A percentile compares a stretch with the other conserved stretches of the same genome.
Evolutionary conservation across 768 basidiomycete species (phyloP).

Genomic region (Termitomyces sp.): DNA sequence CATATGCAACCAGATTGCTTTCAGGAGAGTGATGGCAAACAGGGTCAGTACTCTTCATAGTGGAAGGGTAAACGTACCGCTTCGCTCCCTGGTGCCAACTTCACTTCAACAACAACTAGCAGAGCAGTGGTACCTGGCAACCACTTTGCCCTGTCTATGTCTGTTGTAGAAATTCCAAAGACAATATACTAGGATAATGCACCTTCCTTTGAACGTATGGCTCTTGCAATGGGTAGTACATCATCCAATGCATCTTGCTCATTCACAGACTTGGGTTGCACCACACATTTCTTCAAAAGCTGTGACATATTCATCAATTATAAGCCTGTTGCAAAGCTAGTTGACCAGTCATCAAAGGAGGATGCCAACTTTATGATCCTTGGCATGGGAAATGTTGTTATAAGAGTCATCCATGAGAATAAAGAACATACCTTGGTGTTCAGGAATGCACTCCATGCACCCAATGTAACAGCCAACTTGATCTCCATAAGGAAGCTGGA

Average conservation of each 20-base stretch:
- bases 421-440: neutral
- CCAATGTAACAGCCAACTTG: neutral
- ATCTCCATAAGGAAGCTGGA: neutral
- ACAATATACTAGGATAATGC: too few species aligned
- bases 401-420: too few species aligned
- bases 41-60: neutral
- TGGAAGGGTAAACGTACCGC: neutral
- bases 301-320: too few species aligned
- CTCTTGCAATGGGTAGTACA: too few species aligned
- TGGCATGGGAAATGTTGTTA: too few species aligned
- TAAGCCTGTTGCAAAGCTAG: too few species aligned
- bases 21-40: neutral
- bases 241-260: too few species aligned
- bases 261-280: too few species aligned
- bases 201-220: too few species aligned
- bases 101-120: neutral
- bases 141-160: neutral
- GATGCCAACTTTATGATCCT: neutral
- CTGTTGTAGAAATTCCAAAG: too few species aligned
- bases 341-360: neutral
- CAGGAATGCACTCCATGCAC: neutral
- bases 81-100: neutral
- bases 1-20: neutral
- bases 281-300: too few species aligned
- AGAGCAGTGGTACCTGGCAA: neutral